Evolutionary conservation across 345 rosid species (phyloP).

Genomic region (Murraya koenigii): DNA sequence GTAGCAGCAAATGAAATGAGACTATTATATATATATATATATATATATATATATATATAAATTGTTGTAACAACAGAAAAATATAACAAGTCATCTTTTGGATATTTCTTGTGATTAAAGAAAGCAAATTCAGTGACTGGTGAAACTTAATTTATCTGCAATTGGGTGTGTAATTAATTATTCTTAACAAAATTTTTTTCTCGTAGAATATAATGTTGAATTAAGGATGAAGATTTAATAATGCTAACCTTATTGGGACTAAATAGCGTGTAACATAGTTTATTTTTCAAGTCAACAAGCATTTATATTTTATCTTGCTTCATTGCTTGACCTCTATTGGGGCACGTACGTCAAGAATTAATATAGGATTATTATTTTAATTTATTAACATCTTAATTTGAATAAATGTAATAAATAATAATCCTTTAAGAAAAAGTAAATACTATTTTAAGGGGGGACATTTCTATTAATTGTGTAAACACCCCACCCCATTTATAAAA

Average conservation of each 20-base stretch:
- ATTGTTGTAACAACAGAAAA: neutral
- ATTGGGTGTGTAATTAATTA: conserved; percentile 6
- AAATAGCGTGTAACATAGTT: neutral
- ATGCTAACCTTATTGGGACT: neutral
- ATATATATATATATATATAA: no score
- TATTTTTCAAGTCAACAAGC: neutral
- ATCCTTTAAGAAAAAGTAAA: no score
- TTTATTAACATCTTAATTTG: neutral
- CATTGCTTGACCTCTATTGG: neutral
- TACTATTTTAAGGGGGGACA: no score
- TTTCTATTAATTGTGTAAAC: no score
- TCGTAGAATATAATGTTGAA: neutral
- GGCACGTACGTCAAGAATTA: neutral
- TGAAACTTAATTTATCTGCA: neutral
- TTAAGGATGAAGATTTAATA: neutral
- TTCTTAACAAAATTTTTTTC: neutral
- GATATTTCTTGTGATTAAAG: neutral
- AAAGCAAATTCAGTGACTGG: neutral
- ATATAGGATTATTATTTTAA: neutral
- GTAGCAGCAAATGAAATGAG: neutral
- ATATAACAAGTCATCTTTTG: neutral
- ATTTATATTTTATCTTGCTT: neutral
- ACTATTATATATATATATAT: no score
- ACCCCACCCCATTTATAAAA: no score
- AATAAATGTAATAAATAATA: neutral